Evolutionary conservation across 2,329 filamentous ascomycete genomes (phyloP).

Genomic region (Alternaria incomplexa): DNA sequence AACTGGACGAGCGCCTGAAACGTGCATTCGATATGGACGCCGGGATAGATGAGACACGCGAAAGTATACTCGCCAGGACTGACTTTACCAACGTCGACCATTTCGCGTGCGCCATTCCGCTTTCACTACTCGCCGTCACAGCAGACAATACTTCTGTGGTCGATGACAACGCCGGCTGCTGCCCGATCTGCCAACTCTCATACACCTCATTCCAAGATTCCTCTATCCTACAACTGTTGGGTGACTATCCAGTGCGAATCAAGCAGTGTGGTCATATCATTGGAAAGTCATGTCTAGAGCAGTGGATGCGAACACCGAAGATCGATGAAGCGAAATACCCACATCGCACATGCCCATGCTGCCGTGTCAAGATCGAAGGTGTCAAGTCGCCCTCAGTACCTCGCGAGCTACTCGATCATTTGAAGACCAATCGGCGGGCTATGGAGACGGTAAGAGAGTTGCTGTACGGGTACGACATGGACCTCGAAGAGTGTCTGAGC

Average conservation of each 20-base stretch:
- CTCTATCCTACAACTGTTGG: constrained; percentile 16
- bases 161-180: constrained; percentile 18
- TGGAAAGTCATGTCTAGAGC: constrained; percentile 30
- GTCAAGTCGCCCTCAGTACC: constrained; percentile 1
- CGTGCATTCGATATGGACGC: neutral
- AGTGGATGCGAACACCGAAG: constrained; percentile 30
- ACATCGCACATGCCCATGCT: constrained; percentile 27
- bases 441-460: constrained; percentile 9
- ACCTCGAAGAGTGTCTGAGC: constrained; percentile 16
- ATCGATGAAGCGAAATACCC: constrained; percentile 28
- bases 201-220: constrained; percentile 19
- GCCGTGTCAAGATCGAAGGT: constrained; percentile 25
- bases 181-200: constrained; percentile 28
- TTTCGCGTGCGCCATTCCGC: constrained; percentile 29
- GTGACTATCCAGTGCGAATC: constrained; percentile 32
- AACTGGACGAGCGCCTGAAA: constrained; percentile 3
- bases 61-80: constrained; percentile 4
- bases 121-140: constrained; percentile 5
- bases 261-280: constrained; percentile 35
- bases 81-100: constrained; percentile 13
- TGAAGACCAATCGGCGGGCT: constrained; percentile 9
- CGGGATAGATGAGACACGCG: neutral
- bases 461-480: constrained; percentile 12
- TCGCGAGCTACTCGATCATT: neutral
- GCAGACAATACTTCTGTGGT: neutral